Percentiles rank a stretch among this genome's conserved stretches.
Evolutionary conservation across 345 rosid species (phyloP).

Genomic region (Pseudoturritis turrita): DNA sequence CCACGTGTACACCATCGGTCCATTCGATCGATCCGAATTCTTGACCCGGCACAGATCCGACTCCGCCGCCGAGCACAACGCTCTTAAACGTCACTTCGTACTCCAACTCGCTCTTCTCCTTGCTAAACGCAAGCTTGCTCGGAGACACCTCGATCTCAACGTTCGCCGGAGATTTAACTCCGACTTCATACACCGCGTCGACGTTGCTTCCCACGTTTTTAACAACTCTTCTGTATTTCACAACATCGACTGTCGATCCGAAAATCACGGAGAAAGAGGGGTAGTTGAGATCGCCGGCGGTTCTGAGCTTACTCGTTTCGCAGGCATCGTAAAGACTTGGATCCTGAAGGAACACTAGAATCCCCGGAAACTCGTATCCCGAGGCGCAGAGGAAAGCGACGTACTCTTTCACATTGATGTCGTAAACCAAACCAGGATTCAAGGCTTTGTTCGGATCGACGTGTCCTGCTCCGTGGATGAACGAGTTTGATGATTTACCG

Average conservation of each 20-base stretch:
- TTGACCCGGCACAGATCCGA: conserved; percentile 19
- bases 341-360: conserved; percentile 55
- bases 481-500: conserved; percentile 60
- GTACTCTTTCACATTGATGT: conserved; percentile 46
- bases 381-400: conserved; percentile 72
- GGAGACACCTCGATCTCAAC: conserved; percentile 60
- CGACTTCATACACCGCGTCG: conserved; percentile 58
- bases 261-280: conserved; percentile 71
- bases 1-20: conserved; percentile 68
- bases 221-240: conserved; percentile 52
- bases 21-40: conserved; percentile 73
- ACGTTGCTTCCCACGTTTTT: conserved; percentile 58
- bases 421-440: conserved; percentile 77
- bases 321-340: conserved; percentile 40
- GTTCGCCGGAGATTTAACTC: conserved; percentile 50
- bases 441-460: conserved; percentile 80
- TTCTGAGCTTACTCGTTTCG: conserved; percentile 21
- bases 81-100: conserved; percentile 64
- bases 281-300: conserved; percentile 66
- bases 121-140: conserved; percentile 56
- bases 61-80: conserved; percentile 32
- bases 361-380: conserved; percentile 53
- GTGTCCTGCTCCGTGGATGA: conserved; percentile 76
- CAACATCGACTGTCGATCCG: conserved; percentile 28
- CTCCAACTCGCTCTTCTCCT: conserved; percentile 38